Conservation (phyloP, 2,329 filamentous ascomycete species). For the Talaromyces sp. region DNA sequence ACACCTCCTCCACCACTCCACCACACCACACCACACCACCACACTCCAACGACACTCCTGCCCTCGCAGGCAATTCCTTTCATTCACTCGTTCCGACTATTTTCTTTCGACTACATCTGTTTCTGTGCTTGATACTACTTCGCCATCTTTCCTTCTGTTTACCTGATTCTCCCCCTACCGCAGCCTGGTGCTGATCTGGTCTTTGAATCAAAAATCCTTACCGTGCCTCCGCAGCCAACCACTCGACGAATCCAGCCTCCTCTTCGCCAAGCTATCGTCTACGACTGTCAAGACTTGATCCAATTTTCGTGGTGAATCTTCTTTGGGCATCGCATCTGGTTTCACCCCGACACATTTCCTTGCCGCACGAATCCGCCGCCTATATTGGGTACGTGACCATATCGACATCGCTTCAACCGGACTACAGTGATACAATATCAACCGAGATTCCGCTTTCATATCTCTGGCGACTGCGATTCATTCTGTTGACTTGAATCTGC, state of each 20-base stretch:
- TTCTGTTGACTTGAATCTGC: neutral
- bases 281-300: neutral
- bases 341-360: neutral
- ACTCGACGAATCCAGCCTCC: slow-evolving; percentile 8
- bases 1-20: slow-evolving; percentile 15
- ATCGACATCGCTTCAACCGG: neutral
- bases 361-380: slow-evolving; percentile 8
- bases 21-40: neutral
- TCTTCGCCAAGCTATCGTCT: neutral
- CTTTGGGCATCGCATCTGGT: neutral
- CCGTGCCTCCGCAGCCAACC: slow-evolving; percentile 9
- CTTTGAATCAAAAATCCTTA: slow-evolving; percentile 10
- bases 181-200: slow-evolving; percentile 19
- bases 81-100: slow-evolving; percentile 18
- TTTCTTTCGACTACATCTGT: slow-evolving; percentile 7
- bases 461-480: neutral
- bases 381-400: slow-evolving; percentile 21
- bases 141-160: slow-evolving; percentile 19
- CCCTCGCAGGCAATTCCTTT: slow-evolving; percentile 9
- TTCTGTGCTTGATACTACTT: neutral
- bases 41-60: neutral
- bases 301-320: neutral
- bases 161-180: slow-evolving; percentile 8
- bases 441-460: neutral
- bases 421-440: neutral